phyloP scores from a whole-genome alignment of 1,284 basidiomycete genomes.

The Heterobasidion irregulare region DNA sequence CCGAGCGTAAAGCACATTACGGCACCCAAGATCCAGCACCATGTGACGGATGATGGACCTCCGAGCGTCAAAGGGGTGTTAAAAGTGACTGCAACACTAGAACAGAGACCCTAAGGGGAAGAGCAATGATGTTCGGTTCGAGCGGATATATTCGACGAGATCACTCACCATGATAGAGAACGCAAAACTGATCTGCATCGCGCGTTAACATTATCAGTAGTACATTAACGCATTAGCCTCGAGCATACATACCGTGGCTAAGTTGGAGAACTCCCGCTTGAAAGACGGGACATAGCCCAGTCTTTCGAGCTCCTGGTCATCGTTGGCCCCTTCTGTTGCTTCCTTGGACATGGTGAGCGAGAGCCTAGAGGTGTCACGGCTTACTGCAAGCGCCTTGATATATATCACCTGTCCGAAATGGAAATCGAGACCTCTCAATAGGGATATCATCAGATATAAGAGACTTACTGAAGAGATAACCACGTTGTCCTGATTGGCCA shows the following conservation, averaged over 20 bases:
- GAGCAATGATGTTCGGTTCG: background rate
- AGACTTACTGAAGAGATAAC: no score
- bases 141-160: background rate
- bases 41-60: conserved; percentile 73
- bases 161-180: conserved; percentile 63
- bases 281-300: conserved; percentile 74
- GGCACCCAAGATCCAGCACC: conserved; percentile 81
- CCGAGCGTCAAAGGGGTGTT: conserved; percentile 71
- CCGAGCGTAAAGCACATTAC: conserved; percentile 70
- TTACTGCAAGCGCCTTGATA: background rate
- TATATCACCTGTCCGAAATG: background rate
- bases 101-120: conserved; percentile 54
- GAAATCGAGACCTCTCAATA: no score
- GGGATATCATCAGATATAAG: no score
- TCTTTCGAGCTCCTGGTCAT: conserved; percentile 58
- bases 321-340: conserved; percentile 26
- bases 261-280: conserved; percentile 73
- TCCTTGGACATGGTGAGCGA: background rate
- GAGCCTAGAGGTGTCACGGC: background rate
- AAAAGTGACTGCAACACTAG: conserved; percentile 75
- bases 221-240: background rate
- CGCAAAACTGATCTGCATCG: conserved; percentile 59
- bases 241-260: conserved; percentile 50
- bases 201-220: background rate
- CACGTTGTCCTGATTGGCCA: no score